phyloP scores from a whole-genome alignment of 1,284 basidiomycete species.

The Chalciporus sp. region DNA sequence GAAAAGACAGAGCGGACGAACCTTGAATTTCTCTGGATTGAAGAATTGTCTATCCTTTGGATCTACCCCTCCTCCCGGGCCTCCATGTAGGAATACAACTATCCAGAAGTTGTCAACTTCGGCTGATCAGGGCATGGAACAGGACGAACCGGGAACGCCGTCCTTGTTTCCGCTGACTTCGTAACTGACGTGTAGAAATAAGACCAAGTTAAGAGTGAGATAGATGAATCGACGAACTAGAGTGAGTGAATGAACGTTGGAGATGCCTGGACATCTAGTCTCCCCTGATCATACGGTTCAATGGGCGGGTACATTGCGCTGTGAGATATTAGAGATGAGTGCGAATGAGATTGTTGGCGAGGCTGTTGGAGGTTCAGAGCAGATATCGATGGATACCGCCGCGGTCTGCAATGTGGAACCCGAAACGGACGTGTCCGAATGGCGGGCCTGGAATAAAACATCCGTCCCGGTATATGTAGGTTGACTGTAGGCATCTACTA shows the following conservation, averaged over 20 bases:
- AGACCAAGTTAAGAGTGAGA: slow-evolving; percentile 3
- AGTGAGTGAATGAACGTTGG: slow-evolving; percentile 65
- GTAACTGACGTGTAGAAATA: slow-evolving; percentile 54
- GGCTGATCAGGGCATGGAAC: not conserved
- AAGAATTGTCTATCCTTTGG: slow-evolving; percentile 76
- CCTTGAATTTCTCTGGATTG: slow-evolving; percentile 84
- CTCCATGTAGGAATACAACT: slow-evolving; percentile 88
- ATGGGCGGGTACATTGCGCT: slow-evolving; percentile 58
- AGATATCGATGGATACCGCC: slow-evolving; percentile 22
- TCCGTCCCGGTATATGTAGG: no score
- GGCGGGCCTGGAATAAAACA: no score
- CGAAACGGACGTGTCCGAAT: not conserved
- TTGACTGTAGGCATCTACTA: no score
- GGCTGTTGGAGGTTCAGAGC: not conserved
- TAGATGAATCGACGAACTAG: slow-evolving; percentile 55
- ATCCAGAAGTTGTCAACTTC: not conserved
- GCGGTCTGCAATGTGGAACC: slow-evolving; percentile 12
- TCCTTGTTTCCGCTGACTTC: slow-evolving; percentile 78
- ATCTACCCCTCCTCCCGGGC: slow-evolving; percentile 75
- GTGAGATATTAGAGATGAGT: slow-evolving; percentile 1
- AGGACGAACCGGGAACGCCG: slow-evolving; percentile 67
- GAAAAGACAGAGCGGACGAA: slow-evolving; percentile 28
- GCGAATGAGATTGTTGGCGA: slow-evolving; percentile 1
- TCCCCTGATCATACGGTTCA: slow-evolving; percentile 66
- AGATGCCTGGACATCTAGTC: slow-evolving; percentile 64